Evolutionary conservation across 129 eudicot species (phyloP).

Genomic region (Gnaphalium uliginosum): DNA sequence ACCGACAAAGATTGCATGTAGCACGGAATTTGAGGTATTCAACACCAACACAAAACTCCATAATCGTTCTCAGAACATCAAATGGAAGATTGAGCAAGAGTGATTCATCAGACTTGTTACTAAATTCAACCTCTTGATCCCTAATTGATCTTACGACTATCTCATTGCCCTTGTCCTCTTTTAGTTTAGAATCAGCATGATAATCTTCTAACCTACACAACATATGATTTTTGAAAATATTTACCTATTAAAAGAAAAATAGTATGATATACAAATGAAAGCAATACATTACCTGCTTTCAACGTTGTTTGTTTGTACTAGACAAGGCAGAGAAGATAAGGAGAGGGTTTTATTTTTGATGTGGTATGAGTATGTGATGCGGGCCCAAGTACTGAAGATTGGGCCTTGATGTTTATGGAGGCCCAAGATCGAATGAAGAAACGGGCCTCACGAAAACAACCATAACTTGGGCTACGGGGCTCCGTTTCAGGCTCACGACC

Average conservation of each 20-base stretch:
- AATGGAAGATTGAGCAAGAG: slow-evolving; percentile 3
- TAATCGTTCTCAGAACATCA: slow-evolving; percentile 14
- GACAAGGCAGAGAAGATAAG: slow-evolving; percentile 2
- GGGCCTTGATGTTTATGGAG: no score
- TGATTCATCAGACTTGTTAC: background rate
- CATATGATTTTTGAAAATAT: no score
- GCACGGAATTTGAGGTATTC: slow-evolving; percentile 29
- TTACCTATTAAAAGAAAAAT: no score
- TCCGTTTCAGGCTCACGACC: no score
- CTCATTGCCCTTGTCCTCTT: background rate
- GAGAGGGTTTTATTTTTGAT: slow-evolving; percentile 21
- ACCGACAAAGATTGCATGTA: slow-evolving; percentile 5
- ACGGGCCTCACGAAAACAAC: no score
- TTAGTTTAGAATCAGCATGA: background rate
- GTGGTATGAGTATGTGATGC: slow-evolving; percentile 14
- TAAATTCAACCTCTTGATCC: background rate
- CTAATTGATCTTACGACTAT: background rate
- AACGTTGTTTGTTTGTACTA: background rate
- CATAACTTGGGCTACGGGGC: no score
- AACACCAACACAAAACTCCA: slow-evolving; percentile 2
- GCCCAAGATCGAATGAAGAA: no score
- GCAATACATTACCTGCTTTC: slow-evolving; percentile 24
- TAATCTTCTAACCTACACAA: slow-evolving; percentile 10
- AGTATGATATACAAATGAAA: background rate
- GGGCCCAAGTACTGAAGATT: no score